Base-by-base conservation (phyloP, 148 eudicot genomes). In the Rhododendron williamsianum region DNA sequence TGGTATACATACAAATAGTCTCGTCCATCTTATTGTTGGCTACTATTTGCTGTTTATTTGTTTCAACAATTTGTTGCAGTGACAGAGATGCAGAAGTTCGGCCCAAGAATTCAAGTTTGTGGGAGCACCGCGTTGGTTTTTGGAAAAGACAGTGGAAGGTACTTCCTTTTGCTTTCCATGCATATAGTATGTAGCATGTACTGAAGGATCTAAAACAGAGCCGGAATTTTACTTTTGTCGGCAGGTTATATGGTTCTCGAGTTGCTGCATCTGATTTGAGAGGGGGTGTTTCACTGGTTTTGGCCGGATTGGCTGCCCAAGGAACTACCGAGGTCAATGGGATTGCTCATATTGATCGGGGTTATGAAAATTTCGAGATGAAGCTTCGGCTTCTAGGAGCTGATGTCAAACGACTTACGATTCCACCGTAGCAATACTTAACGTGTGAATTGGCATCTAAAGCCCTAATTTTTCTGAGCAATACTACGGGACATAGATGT, bases 291-390 rank as follows among this genome's bases (percentile, higher is more conserved):
- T 74, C 89, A 46, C 56, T 87, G 56, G 85, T 87, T 56, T 85
- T 87, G 33, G 85, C 85, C 6, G 89, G 82, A 7, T 60, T 87
- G 78, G 89, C 87, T 46, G 84, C 89, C 13, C 78, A 81, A 81
- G 89, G 87, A 58, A 48, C 58, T 52, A 81, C 89, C 3, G 84
- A 84, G 46, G 45, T 87, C 69, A 60, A 18, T 85, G 87, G 87
- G 30, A 81, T 85, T 4, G 79, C 52, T 12, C 82, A 87, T 65
- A 48, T 85, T 27, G 87, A 87, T 56, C 81, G 87, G 19, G 89
- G 89, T 60, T 84, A 87, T 81, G 87, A 87, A 49, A 60, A 82
- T 84, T 9, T 87, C 38, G 76, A 84, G 49, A 58, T 21, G 81
- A 87, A 87, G 63, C 84, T 87, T 80, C 74, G 23, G 46, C 65